Conservation (phyloP, 2,329 filamentous ascomycete species). For the Diaporthe humulicola region DNA sequence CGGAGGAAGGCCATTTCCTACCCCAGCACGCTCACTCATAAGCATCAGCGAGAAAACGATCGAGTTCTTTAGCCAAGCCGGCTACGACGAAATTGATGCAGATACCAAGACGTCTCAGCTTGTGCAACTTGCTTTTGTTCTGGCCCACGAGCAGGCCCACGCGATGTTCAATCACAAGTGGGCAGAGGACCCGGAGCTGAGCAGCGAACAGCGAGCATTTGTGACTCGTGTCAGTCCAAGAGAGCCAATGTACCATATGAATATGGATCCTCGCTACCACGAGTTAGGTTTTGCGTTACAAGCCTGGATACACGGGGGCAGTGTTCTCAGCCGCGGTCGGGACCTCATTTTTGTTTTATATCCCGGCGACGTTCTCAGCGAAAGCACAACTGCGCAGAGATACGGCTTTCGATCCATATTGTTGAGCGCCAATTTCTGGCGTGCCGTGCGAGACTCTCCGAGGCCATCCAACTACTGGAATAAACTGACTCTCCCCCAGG, state of each 20-base stretch:
- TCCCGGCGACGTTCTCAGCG: not conserved
- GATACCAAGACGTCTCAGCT: not conserved
- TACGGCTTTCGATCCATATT: not conserved
- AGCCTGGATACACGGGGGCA: not conserved
- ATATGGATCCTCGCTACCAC: not conserved
- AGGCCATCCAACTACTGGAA: not conserved
- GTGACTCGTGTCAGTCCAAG: not conserved
- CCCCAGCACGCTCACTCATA: not conserved
- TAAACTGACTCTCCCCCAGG: not conserved
- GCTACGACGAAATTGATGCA: not conserved
- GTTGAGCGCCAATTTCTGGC: not conserved
- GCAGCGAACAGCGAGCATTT: not conserved
- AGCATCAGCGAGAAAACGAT: not conserved
- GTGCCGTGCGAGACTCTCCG: not conserved
- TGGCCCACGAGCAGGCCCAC: constrained; percentile 1
- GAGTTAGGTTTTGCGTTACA: not conserved
- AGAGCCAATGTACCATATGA: not conserved
- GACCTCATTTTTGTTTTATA: not conserved
- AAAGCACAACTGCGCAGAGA: not conserved
- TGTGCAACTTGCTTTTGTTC: not conserved
- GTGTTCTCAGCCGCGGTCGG: not conserved
- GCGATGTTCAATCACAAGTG: not conserved
- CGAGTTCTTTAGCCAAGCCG: not conserved
- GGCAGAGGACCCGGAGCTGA: not conserved
- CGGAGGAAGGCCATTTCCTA: not conserved